Percentiles rank a stretch among this genome's conserved stretches.
phyloP scores from a whole-genome alignment of 1,284 basidiomycete genomes.

The Boletus semigastroideus region DNA sequence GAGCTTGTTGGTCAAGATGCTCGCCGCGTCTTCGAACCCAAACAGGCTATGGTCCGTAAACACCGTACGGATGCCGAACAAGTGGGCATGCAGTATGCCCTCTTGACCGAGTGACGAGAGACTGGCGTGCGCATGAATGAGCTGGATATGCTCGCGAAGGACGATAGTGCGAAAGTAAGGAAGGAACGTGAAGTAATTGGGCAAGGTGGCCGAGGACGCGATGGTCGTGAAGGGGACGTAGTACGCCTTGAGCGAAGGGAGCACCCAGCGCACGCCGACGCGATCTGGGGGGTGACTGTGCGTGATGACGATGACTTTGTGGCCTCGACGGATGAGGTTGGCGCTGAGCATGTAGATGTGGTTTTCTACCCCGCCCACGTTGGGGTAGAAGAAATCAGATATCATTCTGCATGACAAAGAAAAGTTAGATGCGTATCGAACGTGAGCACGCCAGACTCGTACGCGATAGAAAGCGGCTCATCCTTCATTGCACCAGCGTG shows the following conservation, averaged over 20 bases:
- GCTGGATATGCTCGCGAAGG: constrained; percentile 80
- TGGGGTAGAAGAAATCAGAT: constrained; percentile 95
- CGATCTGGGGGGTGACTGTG: constrained; percentile 87
- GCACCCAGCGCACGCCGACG: constrained; percentile 85
- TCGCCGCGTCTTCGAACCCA: constrained; percentile 93
- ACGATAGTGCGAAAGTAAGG: constrained; percentile 91
- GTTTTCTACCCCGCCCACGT: constrained; percentile 94
- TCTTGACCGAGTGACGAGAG: constrained; percentile 92
- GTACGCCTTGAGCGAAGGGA: constrained; percentile 90
- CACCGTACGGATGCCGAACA: constrained; percentile 82
- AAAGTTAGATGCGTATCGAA: background rate
- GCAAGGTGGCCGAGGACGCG: constrained; percentile 88
- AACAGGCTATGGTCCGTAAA: constrained; percentile 98
- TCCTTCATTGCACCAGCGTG: constrained; percentile 20
- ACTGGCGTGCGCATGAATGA: constrained; percentile 93
- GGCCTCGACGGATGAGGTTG: constrained; percentile 81
- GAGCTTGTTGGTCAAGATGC: constrained; percentile 96
- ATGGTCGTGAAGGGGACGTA: constrained; percentile 89
- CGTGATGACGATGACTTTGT: constrained; percentile 94
- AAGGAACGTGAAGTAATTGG: constrained; percentile 90
- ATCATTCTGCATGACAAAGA: constrained; percentile 69
- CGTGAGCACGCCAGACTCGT: constrained; percentile 4
- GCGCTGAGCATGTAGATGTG: constrained; percentile 93
- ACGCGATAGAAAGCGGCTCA: constrained; percentile 31
- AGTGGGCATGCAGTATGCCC: constrained; percentile 84